Evolutionary conservation across 441 rosid species (phyloP).

Genomic region (Macaranga tanarius): DNA sequence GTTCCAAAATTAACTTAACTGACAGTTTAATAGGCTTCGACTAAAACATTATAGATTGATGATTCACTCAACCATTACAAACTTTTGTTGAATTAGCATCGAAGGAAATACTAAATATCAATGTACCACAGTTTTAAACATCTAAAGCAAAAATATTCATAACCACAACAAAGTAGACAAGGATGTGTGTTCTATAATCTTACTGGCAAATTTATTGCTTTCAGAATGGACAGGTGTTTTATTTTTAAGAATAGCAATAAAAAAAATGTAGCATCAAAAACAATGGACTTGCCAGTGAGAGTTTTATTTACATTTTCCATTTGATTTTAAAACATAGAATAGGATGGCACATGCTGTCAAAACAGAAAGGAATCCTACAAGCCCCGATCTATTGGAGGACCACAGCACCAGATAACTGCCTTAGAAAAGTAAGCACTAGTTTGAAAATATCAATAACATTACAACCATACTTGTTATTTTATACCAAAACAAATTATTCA

Average conservation of each 20-base stretch:
- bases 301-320: neutral
- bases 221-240: neutral
- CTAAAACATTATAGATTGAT: neutral
- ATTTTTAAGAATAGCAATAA: neutral
- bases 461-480: neutral
- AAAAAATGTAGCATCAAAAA: neutral
- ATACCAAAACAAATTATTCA: neutral
- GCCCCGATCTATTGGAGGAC: neutral
- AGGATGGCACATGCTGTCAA: neutral
- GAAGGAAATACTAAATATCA: neutral
- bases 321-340: neutral
- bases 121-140: too few species aligned
- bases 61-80: neutral
- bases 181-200: too few species aligned
- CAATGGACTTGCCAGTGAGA: neutral
- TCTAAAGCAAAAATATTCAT: too few species aligned
- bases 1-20: neutral
- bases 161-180: too few species aligned
- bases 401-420: neutral
- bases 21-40: neutral
- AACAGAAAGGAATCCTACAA: neutral
- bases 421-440: neutral
- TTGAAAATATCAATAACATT: neutral
- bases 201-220: too few species aligned
- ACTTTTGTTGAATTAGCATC: neutral